These are phyloP conservation scores for Apiospora koreana DNA, from an alignment of 2,329 filamentous ascomycete genomes.

Conservation along the genomic window DNA sequence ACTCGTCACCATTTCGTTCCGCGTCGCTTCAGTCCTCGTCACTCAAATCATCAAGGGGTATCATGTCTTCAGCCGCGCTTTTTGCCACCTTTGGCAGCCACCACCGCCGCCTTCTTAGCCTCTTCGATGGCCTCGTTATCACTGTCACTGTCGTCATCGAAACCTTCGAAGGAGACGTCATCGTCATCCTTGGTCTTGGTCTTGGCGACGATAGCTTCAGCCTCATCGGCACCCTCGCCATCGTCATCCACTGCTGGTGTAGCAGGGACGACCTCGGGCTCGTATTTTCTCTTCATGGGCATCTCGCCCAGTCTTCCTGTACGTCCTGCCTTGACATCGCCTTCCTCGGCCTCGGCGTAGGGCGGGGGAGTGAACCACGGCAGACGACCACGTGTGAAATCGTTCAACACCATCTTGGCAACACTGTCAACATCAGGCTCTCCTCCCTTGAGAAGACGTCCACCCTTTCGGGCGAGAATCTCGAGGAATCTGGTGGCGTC, in stretches of 20 bases:
- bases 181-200: conserved; percentile 33
- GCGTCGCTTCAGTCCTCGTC: conserved; percentile 23
- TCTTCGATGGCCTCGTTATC: conserved; percentile 33
- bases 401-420: conserved; percentile 95
- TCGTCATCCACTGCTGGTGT: conserved; percentile 32
- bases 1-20: no score
- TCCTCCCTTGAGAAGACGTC: conserved; percentile 85
- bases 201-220: conserved; percentile 30
- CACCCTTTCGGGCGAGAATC: conserved; percentile 81
- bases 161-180: conserved; percentile 48
- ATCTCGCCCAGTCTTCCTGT: conserved; percentile 84
- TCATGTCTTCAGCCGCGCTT: conserved; percentile 44
- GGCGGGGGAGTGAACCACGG: conserved; percentile 94
- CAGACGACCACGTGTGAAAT: conserved; percentile 92
- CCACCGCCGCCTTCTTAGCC: conserved; percentile 34
- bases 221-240: conserved; percentile 30
- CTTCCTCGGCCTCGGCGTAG: conserved; percentile 49
- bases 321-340: conserved; percentile 64
- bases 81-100: conserved; percentile 37
- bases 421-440: conserved; percentile 94
- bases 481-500: conserved; percentile 84
- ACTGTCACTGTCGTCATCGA: conserved; percentile 40
- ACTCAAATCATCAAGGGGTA: conserved; percentile 40
- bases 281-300: conserved; percentile 74
- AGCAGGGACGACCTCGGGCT: conserved; percentile 45